Conservation (phyloP, 257 asterid species). For the Paraleonurus japonicus region DNA sequence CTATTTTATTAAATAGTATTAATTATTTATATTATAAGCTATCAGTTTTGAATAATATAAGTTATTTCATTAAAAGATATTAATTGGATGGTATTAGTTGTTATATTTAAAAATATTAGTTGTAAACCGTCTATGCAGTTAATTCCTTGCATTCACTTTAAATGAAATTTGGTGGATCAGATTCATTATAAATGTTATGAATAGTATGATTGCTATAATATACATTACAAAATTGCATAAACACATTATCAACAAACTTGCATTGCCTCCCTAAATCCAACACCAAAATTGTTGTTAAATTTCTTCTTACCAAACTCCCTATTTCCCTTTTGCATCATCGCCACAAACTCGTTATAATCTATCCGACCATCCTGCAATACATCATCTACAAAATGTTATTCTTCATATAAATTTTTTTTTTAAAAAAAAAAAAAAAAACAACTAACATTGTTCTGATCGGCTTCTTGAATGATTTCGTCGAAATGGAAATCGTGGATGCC, state of each 20-base stretch:
- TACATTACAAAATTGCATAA: not conserved
- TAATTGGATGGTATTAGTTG: too few species aligned
- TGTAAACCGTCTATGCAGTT: too few species aligned
- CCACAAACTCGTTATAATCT: slow-evolving; percentile 46
- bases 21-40: too few species aligned
- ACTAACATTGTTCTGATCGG: slow-evolving; percentile 42
- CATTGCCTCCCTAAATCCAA: slow-evolving; percentile 39
- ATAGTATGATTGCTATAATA: not conserved
- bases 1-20: too few species aligned
- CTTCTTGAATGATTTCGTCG: slow-evolving; percentile 41
- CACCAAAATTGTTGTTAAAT: slow-evolving; percentile 29
- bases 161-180: too few species aligned
- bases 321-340: slow-evolving; percentile 45
- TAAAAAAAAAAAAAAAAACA: too few species aligned
- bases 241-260: slow-evolving; percentile 29
- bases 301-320: slow-evolving; percentile 39
- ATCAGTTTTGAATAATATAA: too few species aligned
- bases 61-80: too few species aligned
- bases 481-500: slow-evolving; percentile 35
- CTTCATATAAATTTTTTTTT: too few species aligned
- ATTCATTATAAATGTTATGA: not conserved
- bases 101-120: too few species aligned
- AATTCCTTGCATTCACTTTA: too few species aligned
- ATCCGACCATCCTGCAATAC: slow-evolving; percentile 43
- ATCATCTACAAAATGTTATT: slow-evolving; percentile 10